Base-by-base conservation (phyloP, 805 yeast genomes). In the Cyberlindnera mississippiensis region DNA sequence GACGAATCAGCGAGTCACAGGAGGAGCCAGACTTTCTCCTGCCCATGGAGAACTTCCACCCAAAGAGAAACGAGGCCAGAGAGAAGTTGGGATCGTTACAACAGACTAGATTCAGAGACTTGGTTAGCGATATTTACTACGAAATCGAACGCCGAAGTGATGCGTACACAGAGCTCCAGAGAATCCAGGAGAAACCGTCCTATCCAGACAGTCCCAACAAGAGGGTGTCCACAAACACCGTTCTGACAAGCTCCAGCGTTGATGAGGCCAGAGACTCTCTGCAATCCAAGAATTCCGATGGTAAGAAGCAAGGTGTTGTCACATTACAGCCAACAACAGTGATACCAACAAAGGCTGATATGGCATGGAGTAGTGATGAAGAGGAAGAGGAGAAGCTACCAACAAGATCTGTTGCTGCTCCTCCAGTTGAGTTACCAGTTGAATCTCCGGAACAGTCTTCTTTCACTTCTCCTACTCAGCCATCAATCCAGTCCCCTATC, bases 41-140 rank as follows among this genome's bases (percentile, higher is more conserved):
- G 30, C 90, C 96, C 6, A 77, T 78, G 53, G 70, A 76, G 6
- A 72, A 74, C 15, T 88, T 87, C 65, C 99, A 93, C 62, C 90
- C 95, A 33, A 90, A 89, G 59, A 76, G 99, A 57, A 95, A 93
- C 59, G 95, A 89, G 62, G 98, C 99, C 2, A 75, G 99, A 54
- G 86, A 86, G 62, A 91, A 90, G 64, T 73, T 93, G 52, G 83
- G 96, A 5, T 79, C 85, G 37, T 74, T 93, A 44, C 93, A 96
- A 2, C 80, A 81, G 37, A 62, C 81, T 3, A 67, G 98, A 46
- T 93, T 93, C 66, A 82, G 82, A 53, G 99, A 91, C 60, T 75
- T 93, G 60, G 95, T 88, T 15, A 81, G 85, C 44, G 99, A 93
- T 60, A 89, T 93, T 33, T 69, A 85, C 33, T 86, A 69, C 60